Percentiles rank a stretch among this genome's conserved stretches.
Evolutionary conservation across 768 basidiomycete species (phyloP).

Genomic region (Xerocomellus chrysenteron): DNA sequence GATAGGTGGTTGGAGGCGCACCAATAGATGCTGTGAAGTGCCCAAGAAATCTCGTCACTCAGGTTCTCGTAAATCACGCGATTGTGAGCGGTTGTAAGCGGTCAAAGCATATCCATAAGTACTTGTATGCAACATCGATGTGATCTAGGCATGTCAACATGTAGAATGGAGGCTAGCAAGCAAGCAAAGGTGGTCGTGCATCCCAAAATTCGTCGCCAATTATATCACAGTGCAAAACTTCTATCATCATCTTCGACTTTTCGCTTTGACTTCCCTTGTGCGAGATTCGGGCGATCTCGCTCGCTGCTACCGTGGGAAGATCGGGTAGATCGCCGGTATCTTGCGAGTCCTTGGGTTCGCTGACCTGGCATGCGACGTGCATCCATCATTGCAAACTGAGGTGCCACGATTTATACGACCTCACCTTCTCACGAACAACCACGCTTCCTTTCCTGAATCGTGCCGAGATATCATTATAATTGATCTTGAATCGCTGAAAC

Average conservation of each 20-base stretch:
- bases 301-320: no score
- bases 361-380: not conserved
- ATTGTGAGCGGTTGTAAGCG: no score
- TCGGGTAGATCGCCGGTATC: not conserved
- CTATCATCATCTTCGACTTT: constrained; percentile 45
- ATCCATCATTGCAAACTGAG: not conserved
- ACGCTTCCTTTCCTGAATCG: constrained; percentile 86
- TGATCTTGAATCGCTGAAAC: constrained; percentile 76
- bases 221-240: constrained; percentile 77
- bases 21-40: no score
- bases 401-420: not conserved
- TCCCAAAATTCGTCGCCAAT: constrained; percentile 83
- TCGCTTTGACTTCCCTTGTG: constrained; percentile 32
- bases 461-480: constrained; percentile 76
- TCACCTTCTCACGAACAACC: constrained; percentile 65
- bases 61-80: no score
- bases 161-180: not conserved
- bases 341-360: constrained; percentile 2
- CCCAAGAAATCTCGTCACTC: no score
- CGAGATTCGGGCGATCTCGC: constrained; percentile 15
- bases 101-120: no score
- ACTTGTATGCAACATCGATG: not conserved
- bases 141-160: not conserved
- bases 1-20: no score
- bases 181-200: constrained; percentile 53